Evolutionary conservation across 2,329 filamentous ascomycete genomes (phyloP), one percentile per base, ranked within the genome.

Genomic region (Epichloe sp.): DNA sequence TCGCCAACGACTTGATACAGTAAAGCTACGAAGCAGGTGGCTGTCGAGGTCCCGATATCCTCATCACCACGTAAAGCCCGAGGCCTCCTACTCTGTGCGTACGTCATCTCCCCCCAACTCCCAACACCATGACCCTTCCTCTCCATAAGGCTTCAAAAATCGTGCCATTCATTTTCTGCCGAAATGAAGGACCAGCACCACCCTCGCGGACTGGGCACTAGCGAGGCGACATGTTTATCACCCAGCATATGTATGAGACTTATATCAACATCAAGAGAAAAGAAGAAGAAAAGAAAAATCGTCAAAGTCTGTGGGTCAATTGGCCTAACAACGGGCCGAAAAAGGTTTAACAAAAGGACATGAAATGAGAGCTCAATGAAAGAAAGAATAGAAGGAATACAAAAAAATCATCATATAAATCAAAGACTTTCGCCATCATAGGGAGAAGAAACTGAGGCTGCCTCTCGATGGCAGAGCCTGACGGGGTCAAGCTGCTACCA

Each of bases 321-420:
- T 17, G 21, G 17, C 26, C 26, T 23, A 19, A 34, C 14, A 37
- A 23, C 26, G n/a, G 19, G 14, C 14, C 11, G 12, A 42, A 15
- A 15, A 26, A n/a, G 12, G 15, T 12, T 55, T 53, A 54, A 58
- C 21, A 55, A 58, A 61, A 63, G 60, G 14, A 45, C 38, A 46
- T 5, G n/a, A 46, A 42, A 21, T 23, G 12, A 49, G 19, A 48
- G 45, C 31, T 31, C 36, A 45, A 35, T 12, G 31, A 34, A 15
- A 35, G 11, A 47, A 34, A 44, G 23, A 34, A 42, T 19, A 12
- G 31, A 31, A 38, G 34, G 36, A 23, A 40, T 11, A 41, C 12
- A 31, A n/a, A 48, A 48, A 48, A 19, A 8, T 5, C 36, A 34
- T 10, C 12, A 38, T 43, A 37, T 48, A 55, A 55, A 52, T 46